Base-by-base conservation (phyloP, 345 rosid genomes). In the Gossypium raimondii region DNA sequence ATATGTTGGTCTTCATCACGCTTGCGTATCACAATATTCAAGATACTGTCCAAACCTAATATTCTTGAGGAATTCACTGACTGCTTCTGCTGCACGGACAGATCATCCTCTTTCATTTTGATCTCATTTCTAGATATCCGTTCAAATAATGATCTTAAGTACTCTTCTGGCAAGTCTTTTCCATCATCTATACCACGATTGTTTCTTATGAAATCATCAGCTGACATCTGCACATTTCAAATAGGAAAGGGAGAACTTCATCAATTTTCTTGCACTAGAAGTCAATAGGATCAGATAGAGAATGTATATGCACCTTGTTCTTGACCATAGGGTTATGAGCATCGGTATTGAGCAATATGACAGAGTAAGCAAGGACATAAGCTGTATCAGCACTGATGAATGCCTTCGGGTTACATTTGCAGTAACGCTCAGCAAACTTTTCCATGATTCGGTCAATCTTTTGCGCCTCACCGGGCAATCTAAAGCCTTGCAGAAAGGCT, bases 391-490 rank as follows among this genome's bases (percentile, higher is more conserved):
- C 98, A 79, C 97, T 95, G 25, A 82, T 91, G 80, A 95, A 95
- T 77, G 86, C 94, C 78, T 93, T 93, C 56, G 97, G 94, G 76
- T 95, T 95, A 79, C 99, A 95, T 84, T 93, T 93, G 85, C 99
- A 95, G 79, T 88, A 95, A 72, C 97, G 92, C 84, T 93, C 98
- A 24, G 99, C 86, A 79, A 95, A 95, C 86, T 95, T 95, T 79
- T 95, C 99, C 99, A 95, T 95, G 78, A 95, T 93, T 61, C 99
- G 91, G 79, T 95, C 99, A 76, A 95, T 95, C 86, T 95, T 95
- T 78, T 95, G 99, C 68, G 99, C 99, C 84, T 95, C 99, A 77
- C 99, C 99, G 18, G 99, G 99, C 84, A 95, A 83, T 79, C 99
- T 90, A 85, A 95, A 95, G 61, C 98, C 97, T 77, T 84, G 94